Conservation (phyloP, 1,284 basidiomycete genomes). For the Leucoagaricus sp. region DNA sequence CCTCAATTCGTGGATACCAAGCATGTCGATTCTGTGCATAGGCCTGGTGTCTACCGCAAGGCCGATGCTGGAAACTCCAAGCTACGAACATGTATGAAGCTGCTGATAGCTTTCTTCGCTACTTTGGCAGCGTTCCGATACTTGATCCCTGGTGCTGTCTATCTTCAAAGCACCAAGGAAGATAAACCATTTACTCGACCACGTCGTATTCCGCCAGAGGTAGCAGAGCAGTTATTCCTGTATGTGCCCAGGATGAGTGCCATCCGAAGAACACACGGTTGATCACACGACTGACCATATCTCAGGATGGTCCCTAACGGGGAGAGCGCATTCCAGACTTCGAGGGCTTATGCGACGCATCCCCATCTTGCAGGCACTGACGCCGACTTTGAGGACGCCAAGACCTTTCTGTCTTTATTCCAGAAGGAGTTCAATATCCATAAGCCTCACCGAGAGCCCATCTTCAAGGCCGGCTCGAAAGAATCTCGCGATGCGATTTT, state of each 20-base stretch:
- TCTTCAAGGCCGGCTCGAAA: slow-evolving; percentile 66
- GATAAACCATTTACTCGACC: not conserved
- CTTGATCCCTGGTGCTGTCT: not conserved
- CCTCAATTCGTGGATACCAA: slow-evolving; percentile 5
- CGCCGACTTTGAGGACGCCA: slow-evolving; percentile 67
- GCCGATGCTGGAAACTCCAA: not conserved
- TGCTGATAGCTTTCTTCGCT: not conserved
- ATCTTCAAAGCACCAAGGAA: not conserved
- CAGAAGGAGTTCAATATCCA: slow-evolving; percentile 60
- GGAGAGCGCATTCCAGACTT: slow-evolving; percentile 55
- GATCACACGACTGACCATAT: not conserved
- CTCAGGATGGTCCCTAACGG: slow-evolving; percentile 57
- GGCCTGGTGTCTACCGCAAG: not conserved
- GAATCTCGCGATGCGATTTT: slow-evolving; percentile 68
- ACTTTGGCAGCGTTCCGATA: not conserved
- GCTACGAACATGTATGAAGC: not conserved
- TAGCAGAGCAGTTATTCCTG: slow-evolving; percentile 39
- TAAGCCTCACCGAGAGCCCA: slow-evolving; percentile 44
- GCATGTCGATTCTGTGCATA: not conserved
- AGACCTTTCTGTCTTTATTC: slow-evolving; percentile 61
- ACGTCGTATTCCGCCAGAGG: slow-evolving; percentile 16
- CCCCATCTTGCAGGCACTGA: slow-evolving; percentile 74
- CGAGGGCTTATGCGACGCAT: slow-evolving; percentile 60
- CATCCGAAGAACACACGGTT: not conserved
- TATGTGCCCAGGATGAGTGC: slow-evolving; percentile 19